These are phyloP conservation scores for Suhomyces canberraensis DNA, from an alignment of 805 yeast species.

Conservation along the genomic window DNA sequence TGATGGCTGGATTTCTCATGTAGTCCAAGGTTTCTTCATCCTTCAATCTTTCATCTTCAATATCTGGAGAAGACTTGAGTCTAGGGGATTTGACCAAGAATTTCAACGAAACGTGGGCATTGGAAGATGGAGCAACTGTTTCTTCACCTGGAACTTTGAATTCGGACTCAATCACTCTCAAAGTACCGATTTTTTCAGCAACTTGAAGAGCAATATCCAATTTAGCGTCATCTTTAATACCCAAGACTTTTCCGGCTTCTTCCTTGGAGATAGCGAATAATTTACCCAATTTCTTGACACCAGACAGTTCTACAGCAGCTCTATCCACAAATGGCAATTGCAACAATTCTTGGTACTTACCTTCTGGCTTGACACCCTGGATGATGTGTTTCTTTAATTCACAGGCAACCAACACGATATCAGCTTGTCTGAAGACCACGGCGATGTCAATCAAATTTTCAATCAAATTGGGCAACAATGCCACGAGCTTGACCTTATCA, in stretches of 20 bases:
- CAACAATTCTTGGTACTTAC: constrained; percentile 58
- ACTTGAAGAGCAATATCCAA: constrained; percentile 49
- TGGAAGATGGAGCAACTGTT: constrained; percentile 59
- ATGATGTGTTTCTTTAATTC: constrained; percentile 68
- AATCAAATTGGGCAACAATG: constrained; percentile 63
- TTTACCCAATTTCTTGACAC: constrained; percentile 66
- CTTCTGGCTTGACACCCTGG: constrained; percentile 66
- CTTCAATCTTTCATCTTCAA: constrained; percentile 38
- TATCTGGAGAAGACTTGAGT: constrained; percentile 54
- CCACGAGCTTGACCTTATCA: constrained; percentile 53
- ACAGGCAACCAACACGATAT: constrained; percentile 55
- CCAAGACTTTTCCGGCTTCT: constrained; percentile 54
- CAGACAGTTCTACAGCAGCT: constrained; percentile 39
- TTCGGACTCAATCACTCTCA: constrained; percentile 65
- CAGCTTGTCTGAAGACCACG: constrained; percentile 70
- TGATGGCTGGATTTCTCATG: constrained; percentile 66
- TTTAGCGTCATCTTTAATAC: constrained; percentile 45
- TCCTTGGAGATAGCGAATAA: constrained; percentile 56
- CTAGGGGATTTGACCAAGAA: constrained; percentile 71
- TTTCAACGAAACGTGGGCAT: constrained; percentile 72
- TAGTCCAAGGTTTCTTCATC: constrained; percentile 66
- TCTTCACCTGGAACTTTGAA: constrained; percentile 87
- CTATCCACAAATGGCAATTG: constrained; percentile 77
- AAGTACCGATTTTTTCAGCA: constrained; percentile 64
- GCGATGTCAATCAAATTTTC: constrained; percentile 79